Evolutionary conservation across 768 basidiomycete species (phyloP).

Genomic region (Albatrellus ellisii): DNA sequence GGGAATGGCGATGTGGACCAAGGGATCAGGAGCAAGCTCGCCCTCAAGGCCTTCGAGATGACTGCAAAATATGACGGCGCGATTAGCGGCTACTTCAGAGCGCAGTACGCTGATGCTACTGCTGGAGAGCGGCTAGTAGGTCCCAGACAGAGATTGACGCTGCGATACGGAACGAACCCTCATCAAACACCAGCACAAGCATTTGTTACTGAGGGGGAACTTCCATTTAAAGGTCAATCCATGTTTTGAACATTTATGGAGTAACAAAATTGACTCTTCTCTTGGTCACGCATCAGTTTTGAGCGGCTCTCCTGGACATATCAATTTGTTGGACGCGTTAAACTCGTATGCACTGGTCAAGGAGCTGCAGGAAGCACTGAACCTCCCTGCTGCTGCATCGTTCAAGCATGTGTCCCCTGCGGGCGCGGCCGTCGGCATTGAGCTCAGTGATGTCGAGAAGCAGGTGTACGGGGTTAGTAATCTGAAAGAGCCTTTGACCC

Average conservation of each 20-base stretch:
- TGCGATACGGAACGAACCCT: constrained; percentile 96
- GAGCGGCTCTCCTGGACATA: constrained; percentile 92
- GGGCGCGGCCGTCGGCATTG: constrained; percentile 86
- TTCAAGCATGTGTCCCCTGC: constrained; percentile 99
- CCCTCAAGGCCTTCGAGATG: constrained; percentile 95
- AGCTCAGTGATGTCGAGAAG: constrained; percentile 73
- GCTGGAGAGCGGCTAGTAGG: constrained; percentile 48
- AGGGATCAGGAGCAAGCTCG: constrained; percentile 60
- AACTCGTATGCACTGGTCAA: constrained; percentile 95
- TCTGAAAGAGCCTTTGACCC: constrained; percentile 78
- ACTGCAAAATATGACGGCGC: constrained; percentile 92
- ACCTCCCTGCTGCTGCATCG: constrained; percentile 90
- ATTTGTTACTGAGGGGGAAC: constrained; percentile 73
- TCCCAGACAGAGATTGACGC: constrained; percentile 67
- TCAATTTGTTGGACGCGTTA: constrained; percentile 94
- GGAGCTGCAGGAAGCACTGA: constrained; percentile 79
- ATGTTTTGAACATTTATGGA: constrained; percentile 1
- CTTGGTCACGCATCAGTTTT: constrained; percentile 45
- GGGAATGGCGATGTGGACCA: constrained; percentile 67
- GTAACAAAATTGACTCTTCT: constrained; percentile 1
- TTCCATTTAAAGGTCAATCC: constrained; percentile 81
- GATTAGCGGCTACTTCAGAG: constrained; percentile 92
- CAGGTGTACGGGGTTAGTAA: constrained; percentile 96
- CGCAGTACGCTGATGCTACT: constrained; percentile 86
- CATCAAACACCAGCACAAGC: constrained; percentile 99